Evolutionary conservation across 306 rosid genomes (phyloP), one percentile per base, ranked within the genome.

Genomic region (Glycyrrhiza uralensis): DNA sequence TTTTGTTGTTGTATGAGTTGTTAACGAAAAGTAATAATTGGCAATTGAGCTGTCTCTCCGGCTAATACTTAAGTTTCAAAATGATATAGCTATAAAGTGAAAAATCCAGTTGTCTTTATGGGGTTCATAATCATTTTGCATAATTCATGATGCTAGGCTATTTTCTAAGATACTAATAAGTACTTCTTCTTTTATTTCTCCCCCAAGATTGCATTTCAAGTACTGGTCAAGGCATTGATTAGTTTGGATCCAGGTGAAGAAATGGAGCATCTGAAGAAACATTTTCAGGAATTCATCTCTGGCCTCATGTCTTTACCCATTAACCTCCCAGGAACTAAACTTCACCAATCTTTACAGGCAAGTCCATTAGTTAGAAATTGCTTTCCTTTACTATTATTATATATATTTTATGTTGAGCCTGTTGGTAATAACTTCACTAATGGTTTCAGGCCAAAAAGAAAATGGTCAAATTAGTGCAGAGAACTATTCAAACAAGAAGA

Each of bases 291-390:
- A 69, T 92, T 92, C 83, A 89, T 85, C 32, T 87, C 96, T 11
- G 94, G 98, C 76, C 88, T 92, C 66, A 92, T 92, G 90, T 87
- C 94, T 68, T 65, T 92, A 32, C 98, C 98, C 11, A 83, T 92
- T 32, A 92, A 85, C 65, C 44, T 92, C 20, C 96, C 96, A 19
- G 98, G 98, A 60, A 89, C 87, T 71, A 83, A 71, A 69, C 92
- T 92, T 51, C 69, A 88, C 79, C 82, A 84, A 74, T 92, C 98
- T 64, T 67, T 92, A 52, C 94, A 86, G 96, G 97, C 81, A 80
- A 87, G 88, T 66, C 47, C 9, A 5, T 65, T 19, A 8, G 45
- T 42, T 63, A 45, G 41, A 70, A 8, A 46, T 20, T 79, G 14
- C 7, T 66, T 45, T 71, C 39, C 54, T 45, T 57, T 29, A 38